phyloP scores from a whole-genome alignment of 1,284 basidiomycete genomes.

The Prillingera fragicola region DNA sequence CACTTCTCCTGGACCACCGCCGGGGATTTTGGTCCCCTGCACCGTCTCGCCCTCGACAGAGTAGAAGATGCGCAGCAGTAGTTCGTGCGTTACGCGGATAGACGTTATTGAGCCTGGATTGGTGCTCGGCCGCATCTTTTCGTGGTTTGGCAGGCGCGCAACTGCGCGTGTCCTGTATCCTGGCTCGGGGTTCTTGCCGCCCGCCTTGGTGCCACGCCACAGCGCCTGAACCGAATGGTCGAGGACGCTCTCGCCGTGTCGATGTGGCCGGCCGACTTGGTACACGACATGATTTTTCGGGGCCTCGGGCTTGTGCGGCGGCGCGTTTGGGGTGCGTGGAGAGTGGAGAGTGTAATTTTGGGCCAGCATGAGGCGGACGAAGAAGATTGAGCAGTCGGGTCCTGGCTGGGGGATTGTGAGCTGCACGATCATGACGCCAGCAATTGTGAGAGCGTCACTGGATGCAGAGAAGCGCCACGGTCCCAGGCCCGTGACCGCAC shows the following conservation, averaged over 20 bases:
- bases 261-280: conserved; percentile 34
- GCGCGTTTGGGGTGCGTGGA: conserved; percentile 37
- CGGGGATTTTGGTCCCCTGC: conserved; percentile 16
- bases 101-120: conserved; percentile 45
- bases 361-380: conserved; percentile 36
- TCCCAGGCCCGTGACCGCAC: conserved; percentile 41
- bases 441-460: conserved; percentile 43
- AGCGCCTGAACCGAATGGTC: conserved; percentile 27
- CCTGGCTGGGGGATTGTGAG: conserved; percentile 34
- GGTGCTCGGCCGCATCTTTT: conserved; percentile 44
- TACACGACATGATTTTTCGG: conserved; percentile 35
- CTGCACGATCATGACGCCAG: conserved; percentile 33
- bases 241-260: conserved; percentile 26
- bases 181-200: conserved; percentile 14
- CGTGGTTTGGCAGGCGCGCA: conserved; percentile 42
- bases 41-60: conserved; percentile 39
- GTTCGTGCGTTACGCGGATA: conserved; percentile 40
- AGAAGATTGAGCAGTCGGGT: conserved; percentile 40
- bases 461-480: conserved; percentile 37
- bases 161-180: conserved; percentile 36
- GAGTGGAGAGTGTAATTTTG: conserved; percentile 39
- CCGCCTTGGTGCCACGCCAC: conserved; percentile 36
- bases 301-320: conserved; percentile 28
- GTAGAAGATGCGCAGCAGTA: conserved; percentile 43
- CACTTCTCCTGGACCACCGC: conserved; percentile 39